These are phyloP conservation scores for Diaporthe citri DNA, from an alignment of 2,329 filamentous ascomycete genomes.

Conservation along the genomic window DNA sequence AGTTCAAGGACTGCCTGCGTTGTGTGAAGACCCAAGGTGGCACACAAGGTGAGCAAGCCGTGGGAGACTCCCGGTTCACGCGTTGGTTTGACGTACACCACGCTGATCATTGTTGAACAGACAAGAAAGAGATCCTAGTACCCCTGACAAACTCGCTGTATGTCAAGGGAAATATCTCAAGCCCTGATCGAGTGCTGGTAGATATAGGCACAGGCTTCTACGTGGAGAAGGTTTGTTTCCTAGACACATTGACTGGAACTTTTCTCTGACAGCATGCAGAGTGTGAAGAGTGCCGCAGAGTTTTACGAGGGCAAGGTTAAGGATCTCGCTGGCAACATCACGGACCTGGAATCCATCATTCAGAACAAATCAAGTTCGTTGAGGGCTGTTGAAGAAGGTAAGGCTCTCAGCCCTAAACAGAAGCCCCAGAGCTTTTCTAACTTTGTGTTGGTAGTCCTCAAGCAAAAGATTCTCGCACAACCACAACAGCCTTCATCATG, in stretches of 20 bases:
- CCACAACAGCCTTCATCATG: slow-evolving; percentile 38
- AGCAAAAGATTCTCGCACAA: slow-evolving; percentile 53
- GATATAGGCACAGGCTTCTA: slow-evolving; percentile 96
- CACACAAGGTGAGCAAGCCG: slow-evolving; percentile 43
- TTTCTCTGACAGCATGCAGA: slow-evolving; percentile 50
- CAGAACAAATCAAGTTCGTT: slow-evolving; percentile 85
- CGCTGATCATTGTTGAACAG: slow-evolving; percentile 41
- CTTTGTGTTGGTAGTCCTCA: slow-evolving; percentile 49
- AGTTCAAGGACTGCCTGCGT: slow-evolving; percentile 90
- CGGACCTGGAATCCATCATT: slow-evolving; percentile 69
- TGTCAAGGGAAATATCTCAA: slow-evolving; percentile 84
- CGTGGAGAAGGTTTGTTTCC: slow-evolving; percentile 81
- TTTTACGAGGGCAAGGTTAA: slow-evolving; percentile 71
- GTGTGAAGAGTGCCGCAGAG: slow-evolving; percentile 64
- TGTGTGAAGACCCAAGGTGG: slow-evolving; percentile 70
- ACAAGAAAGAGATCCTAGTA: slow-evolving; percentile 78
- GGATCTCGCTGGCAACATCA: slow-evolving; percentile 65
- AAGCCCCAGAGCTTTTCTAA: slow-evolving; percentile 10
- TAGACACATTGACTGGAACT: too few relatives aligned
- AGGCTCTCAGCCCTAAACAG: neutral
- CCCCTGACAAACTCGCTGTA: slow-evolving; percentile 95
- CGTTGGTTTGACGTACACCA: neutral
- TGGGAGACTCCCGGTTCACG: slow-evolving; percentile 43
- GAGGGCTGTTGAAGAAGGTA: slow-evolving; percentile 89
- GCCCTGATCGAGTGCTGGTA: slow-evolving; percentile 83